phyloP scores from a whole-genome alignment of 495 filamentous ascomycete species.

The Talaromyces proteolyticus region DNA sequence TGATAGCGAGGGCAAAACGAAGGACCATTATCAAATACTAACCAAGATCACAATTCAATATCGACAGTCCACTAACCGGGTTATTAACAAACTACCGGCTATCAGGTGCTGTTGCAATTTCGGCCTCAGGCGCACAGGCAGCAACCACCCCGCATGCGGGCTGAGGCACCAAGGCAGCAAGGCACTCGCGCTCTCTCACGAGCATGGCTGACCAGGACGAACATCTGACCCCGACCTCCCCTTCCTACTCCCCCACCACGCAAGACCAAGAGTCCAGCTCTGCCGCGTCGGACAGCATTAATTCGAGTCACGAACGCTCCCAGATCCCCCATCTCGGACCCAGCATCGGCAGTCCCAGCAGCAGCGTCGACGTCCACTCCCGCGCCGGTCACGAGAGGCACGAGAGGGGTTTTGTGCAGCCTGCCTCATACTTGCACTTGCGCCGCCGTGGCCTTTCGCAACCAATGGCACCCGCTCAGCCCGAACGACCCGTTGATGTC shows the following conservation, averaged over 20 bases:
- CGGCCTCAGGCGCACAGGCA: too few relatives aligned
- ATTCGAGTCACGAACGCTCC: not conserved
- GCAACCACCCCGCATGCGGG: not conserved
- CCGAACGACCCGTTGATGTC: slow-evolving; percentile 71
- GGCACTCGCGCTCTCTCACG: too few relatives aligned
- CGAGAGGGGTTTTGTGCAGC: slow-evolving; percentile 62
- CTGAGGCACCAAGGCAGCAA: too few relatives aligned
- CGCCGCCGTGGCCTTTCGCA: slow-evolving; percentile 52
- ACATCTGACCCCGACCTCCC: not conserved
- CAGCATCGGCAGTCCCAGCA: not conserved
- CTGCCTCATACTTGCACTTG: slow-evolving; percentile 83
- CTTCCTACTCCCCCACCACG: not conserved
- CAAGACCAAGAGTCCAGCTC: slow-evolving; percentile 2
- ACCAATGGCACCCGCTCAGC: slow-evolving; percentile 50
- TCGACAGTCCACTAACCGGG: too few relatives aligned
- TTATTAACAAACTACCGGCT: too few relatives aligned
- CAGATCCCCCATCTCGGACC: not conserved
- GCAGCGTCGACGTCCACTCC: not conserved
- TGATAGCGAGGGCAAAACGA: too few relatives aligned
- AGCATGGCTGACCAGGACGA: slow-evolving; percentile 3
- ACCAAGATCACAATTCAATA: too few relatives aligned
- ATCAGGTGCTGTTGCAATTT: too few relatives aligned
- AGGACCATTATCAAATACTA: too few relatives aligned
- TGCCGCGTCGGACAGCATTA: slow-evolving; percentile 3
- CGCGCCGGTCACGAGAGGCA: slow-evolving; percentile 26